Base-by-base conservation (phyloP, 495 filamentous ascomycete species). In the Alectoria sarmentosa region DNA sequence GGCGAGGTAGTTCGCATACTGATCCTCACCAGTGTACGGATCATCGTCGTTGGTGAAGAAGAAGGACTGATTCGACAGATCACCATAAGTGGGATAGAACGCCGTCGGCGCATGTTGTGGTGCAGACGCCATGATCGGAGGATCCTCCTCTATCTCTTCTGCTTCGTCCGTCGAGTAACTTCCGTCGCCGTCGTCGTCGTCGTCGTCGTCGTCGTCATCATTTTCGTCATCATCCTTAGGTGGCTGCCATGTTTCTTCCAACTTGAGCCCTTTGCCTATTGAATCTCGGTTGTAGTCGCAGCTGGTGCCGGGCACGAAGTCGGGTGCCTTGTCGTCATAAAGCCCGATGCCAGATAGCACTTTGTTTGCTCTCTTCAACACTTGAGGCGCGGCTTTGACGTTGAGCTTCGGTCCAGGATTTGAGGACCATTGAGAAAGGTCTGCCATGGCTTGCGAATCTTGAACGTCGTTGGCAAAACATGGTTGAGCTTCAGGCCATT, bases 211-310 rank as follows among this genome's bases (percentile, higher is more conserved):
- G 17, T 78, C 78, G 19, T 78, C 83, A 0, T 83, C 80, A 9
- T 83, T 80, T 1, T 85, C 81, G 37, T 85, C 83, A 9, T 88
- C 84, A 37, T 85, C 81, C 9, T 75, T 73, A 21, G 75, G 78
- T 10, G 89, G 88, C 17, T 90, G 90, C 81, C 90, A 95, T 8
- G 87, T 87, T 66, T 93, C 90, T 76, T 92, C 90, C 19, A 95
- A 77, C 70, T 92, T 95, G 69, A 92, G 74, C 1, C 89, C 90
- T 70, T 89, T 89, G 49, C 89, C 89, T 17, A 78, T 75, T 7
- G 67, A 73, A 44, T 61, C 54, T 68, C 73, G 73, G 17, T 63
- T 64, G 26, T 63, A 69, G 36, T 74, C 73, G 70, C 70, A 75
- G 17, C 69, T 72, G 41, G 70, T 23, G 80, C 80, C 8, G 80